Evolutionary conservation across 164 flowering plant genomes (phyloP).

Genomic region (Echeveria elegans): DNA sequence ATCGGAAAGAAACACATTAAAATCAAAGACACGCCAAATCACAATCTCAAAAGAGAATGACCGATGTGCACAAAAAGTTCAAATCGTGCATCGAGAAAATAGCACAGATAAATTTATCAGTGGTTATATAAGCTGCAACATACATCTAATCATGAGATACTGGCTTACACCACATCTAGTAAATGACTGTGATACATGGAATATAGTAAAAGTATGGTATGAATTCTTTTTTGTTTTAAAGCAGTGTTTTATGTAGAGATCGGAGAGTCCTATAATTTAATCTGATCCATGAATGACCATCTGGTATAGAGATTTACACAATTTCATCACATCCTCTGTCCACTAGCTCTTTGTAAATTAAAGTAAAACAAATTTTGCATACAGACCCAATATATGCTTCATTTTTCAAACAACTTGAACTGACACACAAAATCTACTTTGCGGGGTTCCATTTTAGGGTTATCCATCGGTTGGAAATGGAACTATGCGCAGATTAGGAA

Average conservation of each 20-base stretch:
- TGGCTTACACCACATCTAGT: background rate
- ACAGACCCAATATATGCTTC: background rate
- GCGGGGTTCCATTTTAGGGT: background rate
- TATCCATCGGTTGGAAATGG: background rate
- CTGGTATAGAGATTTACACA: background rate
- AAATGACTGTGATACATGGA: no score
- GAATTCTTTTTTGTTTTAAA: no score
- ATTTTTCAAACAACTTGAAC: background rate
- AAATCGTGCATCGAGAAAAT: background rate
- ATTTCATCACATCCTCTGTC: background rate
- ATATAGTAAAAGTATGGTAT: no score
- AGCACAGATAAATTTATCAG: background rate
- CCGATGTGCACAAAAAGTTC: background rate
- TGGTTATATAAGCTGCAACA: background rate
- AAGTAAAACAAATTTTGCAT: background rate
- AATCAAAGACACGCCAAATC: background rate
- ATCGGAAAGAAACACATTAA: background rate
- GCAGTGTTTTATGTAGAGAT: no score
- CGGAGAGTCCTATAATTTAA: no score
- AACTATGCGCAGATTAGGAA: background rate
- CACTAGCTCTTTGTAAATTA: background rate
- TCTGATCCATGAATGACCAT: background rate
- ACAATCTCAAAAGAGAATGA: background rate
- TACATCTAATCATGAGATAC: background rate
- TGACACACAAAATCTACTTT: background rate